These are phyloP conservation scores for Eucommia ulmoides DNA, from an alignment of 257 asterid species.

Conservation along the genomic window DNA sequence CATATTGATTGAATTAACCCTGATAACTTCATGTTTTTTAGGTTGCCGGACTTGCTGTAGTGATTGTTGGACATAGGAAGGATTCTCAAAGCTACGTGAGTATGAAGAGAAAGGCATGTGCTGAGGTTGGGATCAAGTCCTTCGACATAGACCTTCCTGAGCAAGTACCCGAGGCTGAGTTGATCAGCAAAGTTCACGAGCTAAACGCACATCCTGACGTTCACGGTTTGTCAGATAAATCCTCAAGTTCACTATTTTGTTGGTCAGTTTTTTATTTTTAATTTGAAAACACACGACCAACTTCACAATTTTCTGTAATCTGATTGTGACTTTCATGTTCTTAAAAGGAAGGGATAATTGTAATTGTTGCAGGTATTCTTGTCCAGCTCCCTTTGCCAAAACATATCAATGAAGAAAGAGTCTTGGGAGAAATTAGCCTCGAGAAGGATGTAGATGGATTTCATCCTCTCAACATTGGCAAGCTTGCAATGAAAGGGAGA, in stretches of 20 bases:
- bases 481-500: conserved; percentile 99
- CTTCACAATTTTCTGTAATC: no score
- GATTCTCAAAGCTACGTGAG: conserved; percentile 90
- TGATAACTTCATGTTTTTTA: conserved; percentile 25
- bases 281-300: no score
- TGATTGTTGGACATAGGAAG: conserved; percentile 80
- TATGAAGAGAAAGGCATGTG: conserved; percentile 94
- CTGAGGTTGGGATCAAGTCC: conserved; percentile 82
- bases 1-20: neutral
- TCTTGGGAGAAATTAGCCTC: conserved; percentile 60
- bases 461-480: conserved; percentile 91
- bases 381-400: conserved; percentile 94
- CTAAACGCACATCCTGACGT: conserved; percentile 76
- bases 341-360: conserved; percentile 1
- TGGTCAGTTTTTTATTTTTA: no score
- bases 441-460: conserved; percentile 95
- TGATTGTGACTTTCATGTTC: no score
- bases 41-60: conserved; percentile 97
- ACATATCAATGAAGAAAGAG: conserved; percentile 81
- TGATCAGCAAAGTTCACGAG: conserved; percentile 73
- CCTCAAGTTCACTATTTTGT: neutral
- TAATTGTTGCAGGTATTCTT: conserved; percentile 53
- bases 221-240: conserved; percentile 55
- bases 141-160: conserved; percentile 75
- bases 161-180: conserved; percentile 59